Evolutionary conservation across 129 eudicot species (phyloP).

Genomic region (carrot (Daucus carota)): DNA sequence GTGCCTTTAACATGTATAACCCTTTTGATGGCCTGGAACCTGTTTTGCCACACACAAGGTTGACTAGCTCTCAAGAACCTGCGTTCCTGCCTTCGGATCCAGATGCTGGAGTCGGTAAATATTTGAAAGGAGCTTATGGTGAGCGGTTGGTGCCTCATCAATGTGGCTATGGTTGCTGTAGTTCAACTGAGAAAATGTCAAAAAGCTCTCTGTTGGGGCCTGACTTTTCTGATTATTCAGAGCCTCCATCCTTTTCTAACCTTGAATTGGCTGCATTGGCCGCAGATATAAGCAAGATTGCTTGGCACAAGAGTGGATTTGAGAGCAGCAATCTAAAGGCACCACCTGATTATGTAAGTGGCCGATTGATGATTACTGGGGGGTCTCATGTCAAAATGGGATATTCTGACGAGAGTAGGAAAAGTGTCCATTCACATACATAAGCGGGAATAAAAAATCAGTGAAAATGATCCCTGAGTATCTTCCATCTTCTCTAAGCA

Average conservation of each 20-base stretch:
- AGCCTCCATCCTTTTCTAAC: conserved; percentile 33
- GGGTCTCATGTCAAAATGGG: conserved; percentile 11
- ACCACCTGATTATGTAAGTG: conserved; percentile 14
- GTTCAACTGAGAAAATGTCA: not conserved
- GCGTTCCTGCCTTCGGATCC: conserved; percentile 16
- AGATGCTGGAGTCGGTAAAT: conserved; percentile 37
- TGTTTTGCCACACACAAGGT: conserved; percentile 13
- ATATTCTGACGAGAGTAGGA: conserved; percentile 13
- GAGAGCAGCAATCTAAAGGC: conserved; percentile 31
- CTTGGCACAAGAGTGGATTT: conserved; percentile 62
- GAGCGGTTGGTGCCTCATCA: conserved; percentile 46
- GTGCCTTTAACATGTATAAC: conserved; percentile 47
- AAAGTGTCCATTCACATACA: conserved; percentile 11
- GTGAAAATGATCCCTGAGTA: conserved; percentile 18
- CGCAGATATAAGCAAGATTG: conserved; percentile 56
- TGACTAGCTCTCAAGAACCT: conserved; percentile 9
- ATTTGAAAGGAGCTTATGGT: conserved; percentile 40
- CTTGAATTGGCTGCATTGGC: conserved; percentile 67
- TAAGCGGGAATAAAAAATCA: conserved; percentile 19
- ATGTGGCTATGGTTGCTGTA: conserved; percentile 65
- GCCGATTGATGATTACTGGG: conserved; percentile 12
- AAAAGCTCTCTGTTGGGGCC: conserved; percentile 43
- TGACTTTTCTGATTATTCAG: conserved; percentile 52
- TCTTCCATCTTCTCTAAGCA: conserved; percentile 14
- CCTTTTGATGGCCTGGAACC: conserved; percentile 17